Evolutionary conservation across 345 rosid genomes (phyloP).

Genomic region (Cardiospermum halicacabum): DNA sequence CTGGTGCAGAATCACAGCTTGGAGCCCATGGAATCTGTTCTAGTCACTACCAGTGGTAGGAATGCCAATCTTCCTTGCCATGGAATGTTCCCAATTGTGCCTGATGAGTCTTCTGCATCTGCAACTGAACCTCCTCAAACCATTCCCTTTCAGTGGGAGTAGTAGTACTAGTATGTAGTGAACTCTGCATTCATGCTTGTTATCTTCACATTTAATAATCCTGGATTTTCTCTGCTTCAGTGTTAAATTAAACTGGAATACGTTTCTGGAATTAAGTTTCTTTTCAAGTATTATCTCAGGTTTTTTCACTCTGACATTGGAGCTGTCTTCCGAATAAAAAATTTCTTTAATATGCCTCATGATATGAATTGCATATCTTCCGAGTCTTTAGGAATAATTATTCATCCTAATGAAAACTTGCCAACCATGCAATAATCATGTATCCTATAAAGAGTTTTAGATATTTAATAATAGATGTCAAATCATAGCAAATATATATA

Average conservation of each 20-base stretch:
- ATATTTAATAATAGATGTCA: too few species aligned
- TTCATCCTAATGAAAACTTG: too few species aligned
- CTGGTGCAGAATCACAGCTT: conserved; percentile 17
- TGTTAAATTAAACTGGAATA: not conserved
- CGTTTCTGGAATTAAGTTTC: not conserved
- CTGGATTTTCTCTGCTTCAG: conserved; percentile 15
- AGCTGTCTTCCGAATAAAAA: too few species aligned
- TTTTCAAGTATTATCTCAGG: not conserved
- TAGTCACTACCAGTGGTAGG: conserved; percentile 32
- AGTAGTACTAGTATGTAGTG: conserved; percentile 12
- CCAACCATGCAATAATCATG: too few species aligned
- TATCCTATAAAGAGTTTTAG: too few species aligned
- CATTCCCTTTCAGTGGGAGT: conserved; percentile 69
- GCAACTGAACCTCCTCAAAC: conserved; percentile 39
- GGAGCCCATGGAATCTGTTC: conserved; percentile 31
- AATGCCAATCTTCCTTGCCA: conserved; percentile 25
- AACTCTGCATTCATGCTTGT: too few species aligned
- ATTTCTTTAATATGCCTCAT: too few species aligned
- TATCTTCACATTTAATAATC: not conserved
- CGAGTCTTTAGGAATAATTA: too few species aligned
- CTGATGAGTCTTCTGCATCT: conserved; percentile 33
- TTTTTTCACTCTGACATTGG: not conserved
- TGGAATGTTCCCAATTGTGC: conserved; percentile 35
- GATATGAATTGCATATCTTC: too few species aligned
- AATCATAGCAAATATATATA: too few species aligned